Conservation (phyloP, 306 rosid genomes). For the Cajanus cajan region DNA sequence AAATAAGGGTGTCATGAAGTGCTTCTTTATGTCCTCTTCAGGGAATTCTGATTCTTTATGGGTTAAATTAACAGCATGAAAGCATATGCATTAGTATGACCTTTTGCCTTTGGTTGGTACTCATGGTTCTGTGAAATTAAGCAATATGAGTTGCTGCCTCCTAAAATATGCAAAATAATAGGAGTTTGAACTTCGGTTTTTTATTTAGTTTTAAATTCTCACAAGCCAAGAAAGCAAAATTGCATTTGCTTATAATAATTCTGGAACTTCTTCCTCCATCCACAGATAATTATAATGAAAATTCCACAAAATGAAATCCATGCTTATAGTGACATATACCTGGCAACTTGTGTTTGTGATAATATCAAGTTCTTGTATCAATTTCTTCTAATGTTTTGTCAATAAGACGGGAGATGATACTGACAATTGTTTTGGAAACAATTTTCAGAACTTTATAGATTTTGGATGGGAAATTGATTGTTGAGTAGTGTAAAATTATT, state of each 20-base stretch:
- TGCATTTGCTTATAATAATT: not conserved
- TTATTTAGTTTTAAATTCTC: not conserved
- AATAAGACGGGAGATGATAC: not conserved
- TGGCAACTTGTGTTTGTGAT: conserved; percentile 1
- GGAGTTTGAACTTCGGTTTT: conserved; percentile 18
- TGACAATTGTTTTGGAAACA: not conserved
- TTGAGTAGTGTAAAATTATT: not conserved
- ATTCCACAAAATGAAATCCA: not conserved
- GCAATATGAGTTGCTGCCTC: not conserved
- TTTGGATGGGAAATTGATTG: not conserved
- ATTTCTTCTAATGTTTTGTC: not conserved
- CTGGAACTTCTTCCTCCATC: conserved; percentile 9
- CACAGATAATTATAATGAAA: not conserved
- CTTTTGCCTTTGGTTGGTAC: conserved; percentile 19
- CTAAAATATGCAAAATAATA: not conserved
- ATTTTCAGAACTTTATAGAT: not conserved
- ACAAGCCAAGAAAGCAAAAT: not conserved
- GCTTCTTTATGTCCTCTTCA: not conserved
- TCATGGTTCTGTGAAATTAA: conserved; percentile 15
- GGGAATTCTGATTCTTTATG: not conserved
- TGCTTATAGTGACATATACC: conserved; percentile 8
- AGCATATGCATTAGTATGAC: not conserved
- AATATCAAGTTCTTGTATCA: conserved; percentile 8
- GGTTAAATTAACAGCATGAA: not conserved
- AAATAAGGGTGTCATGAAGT: not conserved